Base-by-base conservation (phyloP, 352 stramenopile species). In the Pseudoperonospora humuli region DNA sequence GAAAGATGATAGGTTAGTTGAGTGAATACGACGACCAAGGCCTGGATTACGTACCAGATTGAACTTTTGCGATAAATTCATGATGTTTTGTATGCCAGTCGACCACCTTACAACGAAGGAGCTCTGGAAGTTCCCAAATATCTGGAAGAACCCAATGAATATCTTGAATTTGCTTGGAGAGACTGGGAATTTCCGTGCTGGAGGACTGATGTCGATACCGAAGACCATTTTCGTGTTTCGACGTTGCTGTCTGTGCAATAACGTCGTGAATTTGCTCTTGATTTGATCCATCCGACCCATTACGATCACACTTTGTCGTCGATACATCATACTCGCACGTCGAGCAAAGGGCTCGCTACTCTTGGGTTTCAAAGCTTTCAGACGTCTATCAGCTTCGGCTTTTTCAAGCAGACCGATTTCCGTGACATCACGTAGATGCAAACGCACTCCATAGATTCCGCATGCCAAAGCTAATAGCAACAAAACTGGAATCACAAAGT, bases 91-190 rank as follows among this genome's bases (percentile, higher is more conserved):
- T 11, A 88, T 55, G 5, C 66, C 44, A 3, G 52, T 27, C 0
- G 74, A 76, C 73, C 74, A 88, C 32, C 83, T 86, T 21, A 85
- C 60, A 19, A 74, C 59, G 27, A 85, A 88, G 10, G 70, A 64
- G 18, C 70, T 70, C 11, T 71, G 70, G 20, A 88, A 85, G 25
- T 84, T 86, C 44, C 73, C 74, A 56, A 88, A 88, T 21, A 88
- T 86, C 44, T 88, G 76, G 45, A 88, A 88, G 39, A 88, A 88
- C 3, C 76, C 76, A 13, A 88, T 55, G 39, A 88, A 75, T 17
- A 88, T 88, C 48, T 88, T 88, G 50, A 88, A 62, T 32, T 88
- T 88, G 54, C 71, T 61, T 2, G 76, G 64, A 9, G 67, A 81
- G 40, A 86, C 64, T 1, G 69, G 71, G 27, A 84, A 86, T 19